Percentiles rank a stretch among this genome's conserved stretches.
phyloP scores from a whole-genome alignment of 768 basidiomycete genomes.

The Pluteus cervinus region DNA sequence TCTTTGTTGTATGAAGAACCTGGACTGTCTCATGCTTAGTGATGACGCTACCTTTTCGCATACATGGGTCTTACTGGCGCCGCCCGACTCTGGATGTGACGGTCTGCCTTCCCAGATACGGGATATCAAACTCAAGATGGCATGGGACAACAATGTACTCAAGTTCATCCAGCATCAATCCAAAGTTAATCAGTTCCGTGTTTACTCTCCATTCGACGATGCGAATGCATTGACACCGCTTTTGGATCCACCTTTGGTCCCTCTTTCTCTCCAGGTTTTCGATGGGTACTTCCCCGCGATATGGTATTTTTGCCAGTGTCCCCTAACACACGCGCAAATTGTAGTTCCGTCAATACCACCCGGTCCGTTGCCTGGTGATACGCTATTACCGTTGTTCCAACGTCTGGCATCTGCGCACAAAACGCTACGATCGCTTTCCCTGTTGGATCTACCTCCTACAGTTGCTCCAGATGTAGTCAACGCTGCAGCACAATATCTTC shows the following conservation, averaged over 20 bases:
- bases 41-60: constrained; percentile 32
- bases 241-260: constrained; percentile 11
- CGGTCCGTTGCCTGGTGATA: constrained; percentile 29
- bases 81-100: too few species aligned
- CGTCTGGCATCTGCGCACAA: constrained; percentile 18
- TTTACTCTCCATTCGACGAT: constrained; percentile 27
- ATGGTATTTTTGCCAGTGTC: constrained; percentile 29
- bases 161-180: constrained; percentile 44
- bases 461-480: constrained; percentile 14
- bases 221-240: constrained; percentile 13
- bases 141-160: constrained; percentile 41
- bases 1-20: constrained; percentile 34
- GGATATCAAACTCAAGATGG: constrained; percentile 41
- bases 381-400: constrained; percentile 23
- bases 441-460: constrained; percentile 24
- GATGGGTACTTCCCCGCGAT: constrained; percentile 41
- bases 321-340: constrained; percentile 42
- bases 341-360: too few species aligned
- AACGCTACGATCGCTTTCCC: constrained; percentile 21
- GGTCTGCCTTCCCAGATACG: constrained; percentile 38
- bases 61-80: constrained; percentile 41
- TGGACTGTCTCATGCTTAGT: constrained; percentile 37
- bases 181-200: constrained; percentile 32
- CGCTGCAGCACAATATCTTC: constrained; percentile 15
- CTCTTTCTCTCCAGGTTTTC: constrained; percentile 36